These are phyloP conservation scores for Lichtheimia hyalospora DNA, from an alignment of 371 early-diverging fungal species.

Conservation along the genomic window DNA sequence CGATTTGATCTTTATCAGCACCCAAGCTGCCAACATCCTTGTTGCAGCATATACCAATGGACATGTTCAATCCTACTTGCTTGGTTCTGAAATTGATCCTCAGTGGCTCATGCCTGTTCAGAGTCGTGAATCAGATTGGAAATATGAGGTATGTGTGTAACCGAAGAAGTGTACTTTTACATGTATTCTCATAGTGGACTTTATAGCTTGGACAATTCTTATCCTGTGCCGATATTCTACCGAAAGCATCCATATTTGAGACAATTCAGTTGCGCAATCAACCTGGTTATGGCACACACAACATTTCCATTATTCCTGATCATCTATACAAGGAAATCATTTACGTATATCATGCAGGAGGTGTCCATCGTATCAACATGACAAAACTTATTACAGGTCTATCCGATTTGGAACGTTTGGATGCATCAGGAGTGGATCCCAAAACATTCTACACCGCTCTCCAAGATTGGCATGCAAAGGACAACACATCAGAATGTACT, in stretches of 20 bases:
- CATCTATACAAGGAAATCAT: constrained; percentile 32
- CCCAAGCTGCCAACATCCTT: constrained; percentile 24
- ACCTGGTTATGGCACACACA: constrained; percentile 9
- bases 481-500: constrained; percentile 17
- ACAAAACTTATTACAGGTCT: constrained; percentile 27
- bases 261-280: constrained; percentile 14
- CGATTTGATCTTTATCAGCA: constrained; percentile 29
- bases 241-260: constrained; percentile 38
- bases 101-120: constrained; percentile 37
- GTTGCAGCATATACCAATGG: constrained; percentile 34
- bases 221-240: constrained; percentile 23
- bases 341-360: constrained; percentile 39
- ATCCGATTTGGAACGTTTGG: constrained; percentile 13
- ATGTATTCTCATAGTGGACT: neutral
- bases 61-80: constrained; percentile 28
- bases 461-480: constrained; percentile 14
- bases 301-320: constrained; percentile 25
- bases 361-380: constrained; percentile 31
- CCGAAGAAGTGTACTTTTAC: neutral
- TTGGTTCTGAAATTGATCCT: constrained; percentile 32
- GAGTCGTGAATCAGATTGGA: constrained; percentile 16
- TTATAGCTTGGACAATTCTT: constrained; percentile 23
- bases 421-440: neutral
- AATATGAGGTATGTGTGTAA: constrained; percentile 19
- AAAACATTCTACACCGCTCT: constrained; percentile 5